Percentiles rank a stretch among this genome's conserved stretches.
Conservation (phyloP, 78 protist genomes). For the Dictyostelium firmibasis region DNA sequence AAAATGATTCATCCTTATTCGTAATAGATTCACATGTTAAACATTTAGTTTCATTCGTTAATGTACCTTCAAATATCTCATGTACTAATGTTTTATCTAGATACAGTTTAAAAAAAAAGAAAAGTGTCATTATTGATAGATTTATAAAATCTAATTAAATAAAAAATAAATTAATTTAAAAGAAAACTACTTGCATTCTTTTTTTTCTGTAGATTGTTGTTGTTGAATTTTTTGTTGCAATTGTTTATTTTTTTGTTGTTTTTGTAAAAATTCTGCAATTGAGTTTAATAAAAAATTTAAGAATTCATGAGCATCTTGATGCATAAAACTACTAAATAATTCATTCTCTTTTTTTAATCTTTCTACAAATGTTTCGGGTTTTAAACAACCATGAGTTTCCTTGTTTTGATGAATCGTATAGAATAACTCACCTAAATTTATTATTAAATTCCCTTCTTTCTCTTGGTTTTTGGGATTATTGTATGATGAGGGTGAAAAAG, state of each 20-base stretch:
- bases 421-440: conserved; percentile 81
- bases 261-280: conserved; percentile 81
- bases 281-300: conserved; percentile 89
- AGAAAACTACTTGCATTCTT: background rate
- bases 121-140: background rate
- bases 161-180: background rate
- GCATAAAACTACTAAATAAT: conserved; percentile 85
- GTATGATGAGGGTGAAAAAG: background rate
- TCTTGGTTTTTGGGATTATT: background rate
- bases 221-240: too few relatives aligned
- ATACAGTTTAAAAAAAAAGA: background rate
- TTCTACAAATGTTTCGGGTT: conserved; percentile 79
- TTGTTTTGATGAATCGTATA: conserved; percentile 27
- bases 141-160: background rate
- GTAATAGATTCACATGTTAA: conserved; percentile 90
- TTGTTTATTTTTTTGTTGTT: conserved; percentile 13
- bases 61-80: conserved; percentile 91
- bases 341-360: conserved; percentile 87
- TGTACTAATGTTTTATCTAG: conserved; percentile 89
- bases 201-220: background rate
- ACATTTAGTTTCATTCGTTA: conserved; percentile 93
- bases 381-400: conserved; percentile 80
- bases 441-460: background rate
- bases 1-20: conserved; percentile 90
- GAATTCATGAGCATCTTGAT: conserved; percentile 97